Conservation (phyloP, 2,329 filamentous ascomycete genomes). For the Dactylella cylindrospora region DNA sequence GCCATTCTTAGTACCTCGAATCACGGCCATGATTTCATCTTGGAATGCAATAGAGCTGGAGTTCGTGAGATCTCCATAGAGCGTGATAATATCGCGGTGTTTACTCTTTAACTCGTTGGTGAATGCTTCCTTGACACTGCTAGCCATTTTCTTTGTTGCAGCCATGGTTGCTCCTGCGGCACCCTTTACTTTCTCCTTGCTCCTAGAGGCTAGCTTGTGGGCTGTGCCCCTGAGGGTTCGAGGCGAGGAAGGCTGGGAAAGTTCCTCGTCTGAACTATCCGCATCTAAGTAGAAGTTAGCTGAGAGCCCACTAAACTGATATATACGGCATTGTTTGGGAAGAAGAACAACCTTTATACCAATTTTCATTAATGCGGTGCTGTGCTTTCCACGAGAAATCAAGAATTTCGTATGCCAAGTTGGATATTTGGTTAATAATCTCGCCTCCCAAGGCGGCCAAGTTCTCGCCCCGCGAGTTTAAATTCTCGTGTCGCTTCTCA, state of each 20-base stretch:
- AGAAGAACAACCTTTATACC: slow-evolving; percentile 3
- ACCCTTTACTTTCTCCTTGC: slow-evolving; percentile 2
- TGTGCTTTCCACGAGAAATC: slow-evolving; percentile 23
- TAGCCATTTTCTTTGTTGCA: not conserved
- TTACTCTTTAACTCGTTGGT: slow-evolving; percentile 1
- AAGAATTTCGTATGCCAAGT: slow-evolving; percentile 11
- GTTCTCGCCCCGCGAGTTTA: not conserved
- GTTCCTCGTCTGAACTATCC: no score
- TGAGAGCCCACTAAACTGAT: no score
- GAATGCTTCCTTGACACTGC: slow-evolving; percentile 14
- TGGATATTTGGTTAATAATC: slow-evolving; percentile 3
- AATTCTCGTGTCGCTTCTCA: slow-evolving; percentile 5
- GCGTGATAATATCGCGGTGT: not conserved
- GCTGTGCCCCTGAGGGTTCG: no score
- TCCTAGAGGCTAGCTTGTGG: no score
- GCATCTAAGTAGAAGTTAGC: no score
- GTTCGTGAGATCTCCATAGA: not conserved
- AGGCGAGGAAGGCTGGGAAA: no score
- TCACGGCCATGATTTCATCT: not conserved
- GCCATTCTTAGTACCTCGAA: not conserved
- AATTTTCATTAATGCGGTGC: not conserved
- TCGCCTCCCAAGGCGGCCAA: not conserved
- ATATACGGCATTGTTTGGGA: no score
- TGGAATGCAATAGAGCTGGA: not conserved
- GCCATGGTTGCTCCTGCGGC: not conserved